Evolutionary conservation across 208 protist genomes (phyloP).

Genomic region (Wallacemonas sp.): DNA sequence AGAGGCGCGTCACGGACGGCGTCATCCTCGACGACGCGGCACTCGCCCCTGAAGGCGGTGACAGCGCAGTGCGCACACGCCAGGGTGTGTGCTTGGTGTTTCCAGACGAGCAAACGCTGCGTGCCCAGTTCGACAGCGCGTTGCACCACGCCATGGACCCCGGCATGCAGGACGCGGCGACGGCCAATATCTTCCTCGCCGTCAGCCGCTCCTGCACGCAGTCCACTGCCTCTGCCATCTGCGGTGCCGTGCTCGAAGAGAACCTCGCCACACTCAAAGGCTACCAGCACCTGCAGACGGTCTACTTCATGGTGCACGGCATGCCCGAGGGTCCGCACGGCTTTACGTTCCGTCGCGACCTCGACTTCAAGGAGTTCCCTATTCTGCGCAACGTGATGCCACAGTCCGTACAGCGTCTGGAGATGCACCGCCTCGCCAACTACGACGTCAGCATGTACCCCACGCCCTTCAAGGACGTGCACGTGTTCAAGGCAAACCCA

Average conservation of each 20-base stretch:
- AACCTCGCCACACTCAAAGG: conserved; percentile 21
- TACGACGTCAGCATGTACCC: conserved; percentile 90
- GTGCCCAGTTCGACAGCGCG: conserved; percentile 17
- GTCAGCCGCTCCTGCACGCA: conserved; percentile 46
- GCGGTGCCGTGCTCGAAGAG: conserved; percentile 47
- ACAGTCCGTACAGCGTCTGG: conserved; percentile 93
- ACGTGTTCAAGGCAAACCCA: conserved; percentile 87
- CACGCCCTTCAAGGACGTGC: conserved; percentile 85
- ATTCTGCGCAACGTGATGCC: conserved; percentile 95
- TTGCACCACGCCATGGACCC: conserved; percentile 25
- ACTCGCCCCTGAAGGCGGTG: conserved; percentile 15
- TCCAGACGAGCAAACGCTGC: conserved; percentile 49
- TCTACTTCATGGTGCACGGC: conserved; percentile 78
- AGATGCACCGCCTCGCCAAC: conserved; percentile 92
- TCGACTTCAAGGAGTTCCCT: conserved; percentile 87
- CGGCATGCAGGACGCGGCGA: conserved; percentile 22
- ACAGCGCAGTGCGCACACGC: conserved; percentile 6
- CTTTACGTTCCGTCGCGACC: conserved; percentile 88
- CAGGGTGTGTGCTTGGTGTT: conserved; percentile 58
- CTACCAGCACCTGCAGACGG: conserved; percentile 31
- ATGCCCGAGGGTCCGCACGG: conserved; percentile 74
- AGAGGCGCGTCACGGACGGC: conserved; percentile 38
- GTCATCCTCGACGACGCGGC: conserved; percentile 21
- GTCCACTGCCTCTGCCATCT: conserved; percentile 37
- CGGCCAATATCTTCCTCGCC: conserved; percentile 65